These are phyloP conservation scores for Penicillium sp. DNA, from an alignment of 2,329 filamentous ascomycete genomes.

Conservation along the genomic window DNA sequence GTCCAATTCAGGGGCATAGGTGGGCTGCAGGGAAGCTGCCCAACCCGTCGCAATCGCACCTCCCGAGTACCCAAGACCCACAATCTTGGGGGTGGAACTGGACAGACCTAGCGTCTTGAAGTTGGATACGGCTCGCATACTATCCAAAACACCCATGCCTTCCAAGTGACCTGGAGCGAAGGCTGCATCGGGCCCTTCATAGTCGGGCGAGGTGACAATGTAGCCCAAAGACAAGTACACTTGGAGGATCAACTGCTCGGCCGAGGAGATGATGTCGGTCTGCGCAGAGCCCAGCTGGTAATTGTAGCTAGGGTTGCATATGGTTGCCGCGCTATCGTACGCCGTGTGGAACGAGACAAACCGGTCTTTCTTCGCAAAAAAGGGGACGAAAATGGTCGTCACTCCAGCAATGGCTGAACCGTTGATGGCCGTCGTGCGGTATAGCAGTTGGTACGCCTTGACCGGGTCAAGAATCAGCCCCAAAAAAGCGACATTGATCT, in stretches of 20 bases:
- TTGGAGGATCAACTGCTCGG: conserved; percentile 35
- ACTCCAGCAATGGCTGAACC: conserved; percentile 43
- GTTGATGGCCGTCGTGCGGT: conserved; percentile 44
- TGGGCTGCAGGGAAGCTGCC: conserved; percentile 55
- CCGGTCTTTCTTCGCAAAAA: conserved; percentile 23
- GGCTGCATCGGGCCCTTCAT: conserved; percentile 50
- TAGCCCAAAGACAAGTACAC: conserved; percentile 48
- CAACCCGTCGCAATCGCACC: conserved; percentile 56
- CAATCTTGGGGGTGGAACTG: conserved; percentile 26
- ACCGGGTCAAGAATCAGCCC: conserved; percentile 28
- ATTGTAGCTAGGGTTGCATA: conserved; percentile 33
- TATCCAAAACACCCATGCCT: conserved; percentile 51
- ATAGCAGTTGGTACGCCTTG: conserved; percentile 42
- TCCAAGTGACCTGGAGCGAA: conserved; percentile 47
- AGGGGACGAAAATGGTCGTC: conserved; percentile 45
- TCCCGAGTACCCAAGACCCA: conserved; percentile 59
- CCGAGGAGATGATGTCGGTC: conserved; percentile 37
- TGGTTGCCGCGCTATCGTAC: conserved; percentile 32
- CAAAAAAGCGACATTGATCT: conserved; percentile 23
- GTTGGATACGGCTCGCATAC: conserved; percentile 44
- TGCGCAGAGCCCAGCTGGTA: conserved; percentile 37
- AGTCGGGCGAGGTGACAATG: conserved; percentile 53
- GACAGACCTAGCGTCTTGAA: conserved; percentile 29
- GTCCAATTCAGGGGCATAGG: conserved; percentile 57
- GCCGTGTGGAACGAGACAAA: conserved; percentile 50